Base-by-base conservation (phyloP, 208 protist species). In the Leishmania braziliensis region DNA sequence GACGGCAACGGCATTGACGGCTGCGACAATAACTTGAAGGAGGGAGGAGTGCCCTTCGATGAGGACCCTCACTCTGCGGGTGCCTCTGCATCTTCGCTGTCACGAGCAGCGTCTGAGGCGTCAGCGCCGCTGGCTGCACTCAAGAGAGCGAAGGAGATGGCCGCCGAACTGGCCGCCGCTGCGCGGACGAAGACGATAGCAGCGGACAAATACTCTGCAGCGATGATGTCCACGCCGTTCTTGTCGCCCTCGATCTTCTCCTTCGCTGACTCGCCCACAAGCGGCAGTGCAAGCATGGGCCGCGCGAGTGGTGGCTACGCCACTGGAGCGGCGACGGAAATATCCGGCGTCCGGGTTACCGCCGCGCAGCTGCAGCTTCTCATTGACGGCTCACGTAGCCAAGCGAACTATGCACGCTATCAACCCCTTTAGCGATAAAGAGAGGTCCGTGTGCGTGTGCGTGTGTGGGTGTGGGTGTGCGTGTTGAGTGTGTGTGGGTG, bases 331-430 rank as follows among this genome's bases (percentile, higher is more conserved):
- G 62, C 69, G 29, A 54, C n/a, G 18, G 82, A 85, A 43, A 75
- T 85, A 6, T 71, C 77, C 0, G 63, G 69, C n/a, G 82, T 82
- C 70, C 82, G 82, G 53, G 60, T 85, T 33, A 81, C 82, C 1
- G 73, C 77, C 20, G 70, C 77, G 43, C 82, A 85, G 77, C 56
- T 85, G 73, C 77, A 81, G 33, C 73, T 85, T 26, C 46, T 85
- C 8, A 78, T 85, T 48, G 73, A 76, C 12, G 29, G 82, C 51
- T 73, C 82, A 0, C 82, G 77, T 23, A 84, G 81, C 23, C 60
- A 63, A 36, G 75, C 78, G 10, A 80, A 81, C 70, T 66, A 60
- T 53, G 50, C 75, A 43, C 81, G 81, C 5, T 80, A 84, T 39
- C 69, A 62, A 48, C 76, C 9, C 6, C 69, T 77, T 60, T 80